These are phyloP conservation scores for Picea sitchensis DNA, from an alignment of 75 land plant species.

Conservation along the genomic window DNA sequence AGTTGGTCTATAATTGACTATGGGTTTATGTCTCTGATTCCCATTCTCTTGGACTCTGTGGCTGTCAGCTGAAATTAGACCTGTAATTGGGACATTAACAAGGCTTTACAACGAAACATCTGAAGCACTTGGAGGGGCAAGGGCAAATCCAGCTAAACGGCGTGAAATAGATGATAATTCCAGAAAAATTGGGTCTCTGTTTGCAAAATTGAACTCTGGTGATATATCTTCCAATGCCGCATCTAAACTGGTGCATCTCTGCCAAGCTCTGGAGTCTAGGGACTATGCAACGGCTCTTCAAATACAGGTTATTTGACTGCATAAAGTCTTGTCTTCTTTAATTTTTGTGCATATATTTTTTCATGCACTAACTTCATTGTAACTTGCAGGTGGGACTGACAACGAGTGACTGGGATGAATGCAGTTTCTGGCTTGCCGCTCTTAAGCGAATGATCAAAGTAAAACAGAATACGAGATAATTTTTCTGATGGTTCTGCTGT, in stretches of 20 bases:
- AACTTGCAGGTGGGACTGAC: constrained; percentile 69
- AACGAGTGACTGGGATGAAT: constrained; percentile 98
- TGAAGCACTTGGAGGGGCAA: constrained; percentile 70
- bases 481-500: too few relatives aligned
- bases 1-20: background rate
- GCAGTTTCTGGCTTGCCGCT: constrained; percentile 89
- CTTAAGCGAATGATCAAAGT: constrained; percentile 91
- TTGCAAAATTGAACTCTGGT: constrained; percentile 79
- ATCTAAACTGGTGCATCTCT: constrained; percentile 76
- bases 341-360: background rate
- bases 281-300: constrained; percentile 72
- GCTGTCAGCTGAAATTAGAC: constrained; percentile 72
- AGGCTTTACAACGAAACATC: constrained; percentile 83
- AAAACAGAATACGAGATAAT: constrained; percentile 8
- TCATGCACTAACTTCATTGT: background rate
- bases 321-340: background rate
- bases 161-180: constrained; percentile 96
- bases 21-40: constrained; percentile 7
- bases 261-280: constrained; percentile 73
- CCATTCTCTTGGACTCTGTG: constrained; percentile 1
- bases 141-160: constrained; percentile 65
- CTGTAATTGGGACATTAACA: constrained; percentile 73
- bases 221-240: constrained; percentile 90
- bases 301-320: constrained; percentile 61
- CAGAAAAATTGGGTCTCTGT: constrained; percentile 81